Evolutionary conservation across 352 stramenopile genomes (phyloP), one percentile per base, ranked within the genome.

Genomic region (Pythium phragmiticola): DNA sequence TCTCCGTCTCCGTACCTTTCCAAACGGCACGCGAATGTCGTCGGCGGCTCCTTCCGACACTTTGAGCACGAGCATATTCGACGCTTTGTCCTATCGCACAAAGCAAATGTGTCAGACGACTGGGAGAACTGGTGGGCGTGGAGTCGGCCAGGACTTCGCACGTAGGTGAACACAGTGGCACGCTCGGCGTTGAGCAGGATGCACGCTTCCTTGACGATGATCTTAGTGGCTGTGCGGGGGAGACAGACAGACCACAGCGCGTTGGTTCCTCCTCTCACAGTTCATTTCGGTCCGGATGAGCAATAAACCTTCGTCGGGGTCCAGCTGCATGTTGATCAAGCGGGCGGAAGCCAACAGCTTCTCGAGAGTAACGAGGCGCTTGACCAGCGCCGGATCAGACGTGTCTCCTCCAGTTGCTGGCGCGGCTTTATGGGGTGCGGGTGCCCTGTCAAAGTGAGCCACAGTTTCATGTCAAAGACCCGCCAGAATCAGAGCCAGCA

Each of bases 101-200:
- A 30, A 30, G 26, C 2, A 30, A 30, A 30, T 30, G 26, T 30
- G 4, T 30, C 26, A 30, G 26, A 30, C 26, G 1, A 30, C 26
- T 30, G 3, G 26, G 26, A 30, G 4, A 30, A 30, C 26, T 30
- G 26, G 26, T 30, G 26, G 3, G 4, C 26, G 2, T 30, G 26
- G 26, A 30, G 26, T 30, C 26, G 4, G 26, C 3, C 26, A 30
- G 26, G 26, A 30, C 26, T 5, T 30, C 11, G 55, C 46, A 92
- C 87, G 59, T 95, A 86, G 42, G 92, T 90, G 72, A 97, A 98
- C 0, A 98, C 64, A 0, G 91, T 97, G 11, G 90, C 89, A 42
- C 90, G 76, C 55, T 98, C 92, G 5, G 85, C 89, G 41, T 92
- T 92, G 26, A 98, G 80, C 7, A 98, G 75, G 7, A 84, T 80